Conservation (phyloP, 345 rosid species). For the Xanthoceras sorbifolium region DNA sequence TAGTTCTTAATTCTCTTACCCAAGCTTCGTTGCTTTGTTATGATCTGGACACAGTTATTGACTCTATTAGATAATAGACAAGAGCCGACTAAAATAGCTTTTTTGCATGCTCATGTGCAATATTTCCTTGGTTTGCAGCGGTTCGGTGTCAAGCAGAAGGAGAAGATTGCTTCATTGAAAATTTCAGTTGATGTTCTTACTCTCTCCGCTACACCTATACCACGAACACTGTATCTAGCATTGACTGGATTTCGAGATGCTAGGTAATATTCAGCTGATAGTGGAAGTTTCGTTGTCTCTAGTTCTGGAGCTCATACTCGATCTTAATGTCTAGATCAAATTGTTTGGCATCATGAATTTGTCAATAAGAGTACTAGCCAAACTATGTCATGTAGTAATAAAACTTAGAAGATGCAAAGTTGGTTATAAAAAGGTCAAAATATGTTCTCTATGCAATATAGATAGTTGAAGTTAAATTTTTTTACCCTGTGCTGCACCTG, state of each 20-base stretch:
- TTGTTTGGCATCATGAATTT: slow-evolving; percentile 5
- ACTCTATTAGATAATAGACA: neutral
- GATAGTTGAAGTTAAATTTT: neutral
- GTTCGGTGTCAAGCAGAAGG: slow-evolving; percentile 99
- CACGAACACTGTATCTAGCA: slow-evolving; percentile 92
- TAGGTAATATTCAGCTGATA: slow-evolving; percentile 51
- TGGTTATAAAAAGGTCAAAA: neutral
- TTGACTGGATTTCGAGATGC: slow-evolving; percentile 99
- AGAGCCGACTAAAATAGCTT: slow-evolving; percentile 1
- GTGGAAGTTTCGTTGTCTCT: slow-evolving; percentile 12
- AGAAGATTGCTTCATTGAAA: slow-evolving; percentile 91
- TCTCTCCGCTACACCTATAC: slow-evolving; percentile 96
- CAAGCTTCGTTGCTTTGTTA: neutral
- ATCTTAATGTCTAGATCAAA: slow-evolving; percentile 10
- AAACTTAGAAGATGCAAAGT: neutral
- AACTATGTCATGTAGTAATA: neutral
- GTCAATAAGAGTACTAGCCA: neutral
- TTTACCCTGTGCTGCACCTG: neutral
- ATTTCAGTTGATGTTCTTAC: slow-evolving; percentile 95
- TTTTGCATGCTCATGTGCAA: slow-evolving; percentile 24
- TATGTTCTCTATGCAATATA: neutral
- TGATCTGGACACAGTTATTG: neutral
- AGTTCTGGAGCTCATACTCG: slow-evolving; percentile 10
- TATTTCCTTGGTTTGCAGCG: slow-evolving; percentile 54
- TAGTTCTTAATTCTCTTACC: neutral